A percentile compares a stretch with the other conserved stretches of the same genome.
phyloP scores from a whole-genome alignment of 2,329 filamentous ascomycete species.

The Pestalotiopsis sp. region DNA sequence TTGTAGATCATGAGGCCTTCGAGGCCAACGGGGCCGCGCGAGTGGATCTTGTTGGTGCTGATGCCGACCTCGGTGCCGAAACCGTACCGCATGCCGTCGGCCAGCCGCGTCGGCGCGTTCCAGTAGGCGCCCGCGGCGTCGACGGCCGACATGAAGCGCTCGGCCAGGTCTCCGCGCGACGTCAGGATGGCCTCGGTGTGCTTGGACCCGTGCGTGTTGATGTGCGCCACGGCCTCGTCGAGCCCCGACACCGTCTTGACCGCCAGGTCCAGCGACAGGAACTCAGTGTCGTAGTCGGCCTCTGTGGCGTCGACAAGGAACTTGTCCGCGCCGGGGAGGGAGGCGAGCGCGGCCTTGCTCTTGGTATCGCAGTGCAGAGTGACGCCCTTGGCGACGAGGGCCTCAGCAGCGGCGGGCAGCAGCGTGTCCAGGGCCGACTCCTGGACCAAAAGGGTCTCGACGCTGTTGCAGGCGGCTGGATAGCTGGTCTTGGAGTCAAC shows the following conservation, averaged over 20 bases:
- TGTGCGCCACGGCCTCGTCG: conserved; percentile 77
- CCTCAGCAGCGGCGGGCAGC: conserved; percentile 71
- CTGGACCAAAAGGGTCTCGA: conserved; percentile 91
- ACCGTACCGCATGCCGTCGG: conserved; percentile 94
- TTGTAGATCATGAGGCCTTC: conserved; percentile 98
- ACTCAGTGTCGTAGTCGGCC: conserved; percentile 83
- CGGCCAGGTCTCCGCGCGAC: conserved; percentile 63
- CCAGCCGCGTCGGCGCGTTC: conserved; percentile 93
- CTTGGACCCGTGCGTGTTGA: conserved; percentile 88
- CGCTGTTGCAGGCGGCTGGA: conserved; percentile 89
- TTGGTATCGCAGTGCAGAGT: conserved; percentile 75
- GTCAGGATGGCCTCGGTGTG: conserved; percentile 95
- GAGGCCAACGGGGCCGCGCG: conserved; percentile 86
- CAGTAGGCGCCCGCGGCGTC: conserved; percentile 94
- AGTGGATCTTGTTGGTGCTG: conserved; percentile 98
- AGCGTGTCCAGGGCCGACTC: conserved; percentile 65
- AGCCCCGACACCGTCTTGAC: conserved; percentile 74
- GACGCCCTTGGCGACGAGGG: conserved; percentile 75
- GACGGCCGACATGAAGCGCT: conserved; percentile 79
- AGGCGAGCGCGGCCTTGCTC: conserved; percentile 64
- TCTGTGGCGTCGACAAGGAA: conserved; percentile 65
- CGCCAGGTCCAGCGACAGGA: conserved; percentile 80
- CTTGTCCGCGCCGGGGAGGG: conserved; percentile 34
- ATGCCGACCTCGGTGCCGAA: conserved; percentile 99
- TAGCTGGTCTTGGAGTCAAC: conserved; percentile 94